A percentile compares a stretch with the other conserved stretches of the same genome.
phyloP scores from a whole-genome alignment of 805 yeast species.

The Candida ortonii region DNA sequence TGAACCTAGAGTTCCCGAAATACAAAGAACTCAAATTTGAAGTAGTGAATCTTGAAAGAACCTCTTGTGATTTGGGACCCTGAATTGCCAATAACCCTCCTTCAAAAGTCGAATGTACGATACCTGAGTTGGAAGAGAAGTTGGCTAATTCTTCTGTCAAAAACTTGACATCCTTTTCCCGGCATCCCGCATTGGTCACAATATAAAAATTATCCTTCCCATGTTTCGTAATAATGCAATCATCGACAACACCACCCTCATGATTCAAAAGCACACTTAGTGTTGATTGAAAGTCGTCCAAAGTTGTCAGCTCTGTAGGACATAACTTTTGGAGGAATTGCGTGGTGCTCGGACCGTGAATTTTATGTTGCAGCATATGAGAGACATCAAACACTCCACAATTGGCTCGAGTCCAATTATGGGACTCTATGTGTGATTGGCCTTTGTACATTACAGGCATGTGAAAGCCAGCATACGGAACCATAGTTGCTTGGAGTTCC shows the following conservation, averaged over 20 bases:
- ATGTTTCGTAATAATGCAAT: conserved; percentile 88
- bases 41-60: conserved; percentile 61
- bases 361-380: conserved; percentile 91
- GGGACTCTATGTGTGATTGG: conserved; percentile 90
- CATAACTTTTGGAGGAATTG: conserved; percentile 73
- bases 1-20: conserved; percentile 68
- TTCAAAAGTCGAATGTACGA: conserved; percentile 47
- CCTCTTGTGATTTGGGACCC: conserved; percentile 80
- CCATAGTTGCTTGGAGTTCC: conserved; percentile 82
- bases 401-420: conserved; percentile 84
- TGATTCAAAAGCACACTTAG: conserved; percentile 73
- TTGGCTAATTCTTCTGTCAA: conserved; percentile 48
- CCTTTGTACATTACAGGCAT: conserved; percentile 90
- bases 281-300: conserved; percentile 61
- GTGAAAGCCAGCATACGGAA: conserved; percentile 92
- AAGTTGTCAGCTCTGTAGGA: conserved; percentile 74
- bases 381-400: conserved; percentile 96
- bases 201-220: conserved; percentile 70
- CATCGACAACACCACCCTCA: conserved; percentile 83
- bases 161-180: conserved; percentile 73
- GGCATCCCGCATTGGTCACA: conserved; percentile 95
- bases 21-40: conserved; percentile 56
- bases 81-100: conserved; percentile 86
- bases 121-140: conserved; percentile 28
- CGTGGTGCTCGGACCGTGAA: conserved; percentile 66